These are phyloP conservation scores for Fusarium udum DNA, from an alignment of 2,329 filamentous ascomycete species.

Conservation along the genomic window DNA sequence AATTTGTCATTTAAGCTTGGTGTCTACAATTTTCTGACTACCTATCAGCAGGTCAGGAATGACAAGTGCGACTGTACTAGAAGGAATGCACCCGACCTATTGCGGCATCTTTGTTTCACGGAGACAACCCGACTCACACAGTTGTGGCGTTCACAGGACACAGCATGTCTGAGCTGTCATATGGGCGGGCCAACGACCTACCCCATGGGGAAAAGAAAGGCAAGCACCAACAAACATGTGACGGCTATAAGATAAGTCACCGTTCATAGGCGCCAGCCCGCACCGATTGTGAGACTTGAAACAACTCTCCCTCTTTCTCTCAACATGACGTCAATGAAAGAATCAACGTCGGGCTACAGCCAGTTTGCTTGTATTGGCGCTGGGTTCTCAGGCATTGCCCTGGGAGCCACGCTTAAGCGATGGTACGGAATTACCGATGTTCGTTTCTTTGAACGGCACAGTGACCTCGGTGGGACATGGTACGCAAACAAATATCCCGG, in stretches of 20 bases:
- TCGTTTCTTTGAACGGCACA: background rate
- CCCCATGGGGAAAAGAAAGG: background rate
- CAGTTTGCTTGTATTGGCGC: background rate
- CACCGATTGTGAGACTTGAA: background rate
- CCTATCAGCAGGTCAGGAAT: background rate
- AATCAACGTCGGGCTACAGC: background rate
- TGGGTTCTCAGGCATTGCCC: background rate
- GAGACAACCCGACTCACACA: background rate
- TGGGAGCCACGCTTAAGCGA: background rate
- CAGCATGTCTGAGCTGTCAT: background rate
- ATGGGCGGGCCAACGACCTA: background rate
- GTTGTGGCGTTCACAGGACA: background rate
- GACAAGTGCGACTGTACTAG: background rate
- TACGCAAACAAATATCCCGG: background rate
- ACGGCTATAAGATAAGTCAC: background rate
- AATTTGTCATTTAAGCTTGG: background rate
- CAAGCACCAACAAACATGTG: background rate
- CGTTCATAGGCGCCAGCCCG: background rate
- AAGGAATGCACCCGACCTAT: background rate
- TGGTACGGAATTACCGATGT: background rate
- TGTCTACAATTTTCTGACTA: background rate
- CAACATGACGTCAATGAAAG: background rate
- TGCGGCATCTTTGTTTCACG: background rate
- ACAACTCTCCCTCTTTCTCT: background rate
- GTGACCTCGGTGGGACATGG: background rate